Percentiles rank a stretch among this genome's conserved stretches.
phyloP scores from a whole-genome alignment of 1,284 basidiomycete genomes.

The Ganoderma sinense region DNA sequence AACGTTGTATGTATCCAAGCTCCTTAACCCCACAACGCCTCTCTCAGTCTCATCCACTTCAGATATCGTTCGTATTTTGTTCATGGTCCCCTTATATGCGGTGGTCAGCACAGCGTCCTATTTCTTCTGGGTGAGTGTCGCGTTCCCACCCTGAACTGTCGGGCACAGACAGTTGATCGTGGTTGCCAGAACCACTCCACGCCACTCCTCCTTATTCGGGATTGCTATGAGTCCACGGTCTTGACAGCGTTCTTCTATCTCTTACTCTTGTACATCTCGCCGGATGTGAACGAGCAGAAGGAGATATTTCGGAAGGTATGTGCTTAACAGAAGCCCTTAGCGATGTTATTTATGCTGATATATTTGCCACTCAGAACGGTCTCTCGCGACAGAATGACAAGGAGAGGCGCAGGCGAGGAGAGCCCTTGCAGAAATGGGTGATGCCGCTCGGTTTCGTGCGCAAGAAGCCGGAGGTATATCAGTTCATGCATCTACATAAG shows the following conservation, averaged over 20 bases:
- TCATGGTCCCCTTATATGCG: conserved; percentile 84
- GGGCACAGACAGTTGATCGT: background rate
- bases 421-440: conserved; percentile 68
- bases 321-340: too few species aligned
- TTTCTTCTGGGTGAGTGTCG: conserved; percentile 70
- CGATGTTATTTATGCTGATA: background rate
- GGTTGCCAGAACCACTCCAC: conserved; percentile 65
- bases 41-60: background rate
- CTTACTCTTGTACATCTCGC: conserved; percentile 76
- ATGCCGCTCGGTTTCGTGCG: conserved; percentile 72
- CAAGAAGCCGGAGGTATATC: conserved; percentile 63
- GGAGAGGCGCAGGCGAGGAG: conserved; percentile 49
- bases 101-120: conserved; percentile 73
- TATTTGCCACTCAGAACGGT: conserved; percentile 42
- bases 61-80: conserved; percentile 78
- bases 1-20: conserved; percentile 58
- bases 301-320: conserved; percentile 60
- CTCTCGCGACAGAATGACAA: conserved; percentile 61
- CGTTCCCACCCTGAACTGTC: conserved; percentile 8
- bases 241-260: conserved; percentile 84
- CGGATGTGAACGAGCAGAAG: conserved; percentile 67
- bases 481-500: background rate
- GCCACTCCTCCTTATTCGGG: conserved; percentile 66
- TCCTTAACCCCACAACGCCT: background rate
- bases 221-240: conserved; percentile 76